These are phyloP conservation scores for Angomonas ambiguus DNA, from an alignment of 208 protist species.

Conservation along the genomic window DNA sequence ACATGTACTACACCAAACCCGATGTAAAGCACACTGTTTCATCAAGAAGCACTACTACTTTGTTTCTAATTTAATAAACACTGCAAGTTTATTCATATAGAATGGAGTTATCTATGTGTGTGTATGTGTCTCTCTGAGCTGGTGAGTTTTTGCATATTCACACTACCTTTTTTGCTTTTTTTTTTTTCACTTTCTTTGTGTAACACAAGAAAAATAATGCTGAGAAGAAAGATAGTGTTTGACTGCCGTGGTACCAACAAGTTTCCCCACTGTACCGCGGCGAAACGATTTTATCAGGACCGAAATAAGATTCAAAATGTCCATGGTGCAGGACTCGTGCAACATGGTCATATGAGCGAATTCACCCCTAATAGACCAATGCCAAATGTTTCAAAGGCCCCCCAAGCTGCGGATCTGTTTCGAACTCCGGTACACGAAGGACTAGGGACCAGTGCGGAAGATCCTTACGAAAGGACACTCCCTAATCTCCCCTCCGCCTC, in stretches of 20 bases:
- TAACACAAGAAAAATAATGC: not conserved
- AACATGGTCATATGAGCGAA: slow-evolving; percentile 48
- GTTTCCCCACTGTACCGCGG: not conserved
- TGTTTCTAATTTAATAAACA: too few species aligned
- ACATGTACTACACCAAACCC: too few species aligned
- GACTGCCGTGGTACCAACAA: slow-evolving; percentile 8
- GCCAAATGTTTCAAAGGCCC: slow-evolving; percentile 28
- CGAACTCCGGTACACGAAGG: slow-evolving; percentile 74
- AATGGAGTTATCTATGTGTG: too few species aligned
- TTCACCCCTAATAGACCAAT: not conserved
- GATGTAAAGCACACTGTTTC: too few species aligned
- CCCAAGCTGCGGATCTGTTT: slow-evolving; percentile 68
- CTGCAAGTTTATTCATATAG: too few species aligned
- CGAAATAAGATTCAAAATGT: slow-evolving; percentile 45
- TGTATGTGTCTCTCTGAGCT: too few species aligned
- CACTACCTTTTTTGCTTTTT: too few species aligned
- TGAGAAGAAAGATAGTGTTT: not conserved
- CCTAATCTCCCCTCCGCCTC: slow-evolving; percentile 54
- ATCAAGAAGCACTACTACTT: too few species aligned
- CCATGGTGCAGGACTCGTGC: slow-evolving; percentile 65
- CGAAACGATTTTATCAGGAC: slow-evolving; percentile 28
- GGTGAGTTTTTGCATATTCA: too few species aligned
- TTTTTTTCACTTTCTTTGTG: not conserved
- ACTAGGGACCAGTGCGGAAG: slow-evolving; percentile 58
- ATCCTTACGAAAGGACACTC: slow-evolving; percentile 76